Evolutionary conservation across 148 eudicot genomes (phyloP), one percentile per base, ranked within the genome.

Genomic region (Rhododendron ferrugineum): DNA sequence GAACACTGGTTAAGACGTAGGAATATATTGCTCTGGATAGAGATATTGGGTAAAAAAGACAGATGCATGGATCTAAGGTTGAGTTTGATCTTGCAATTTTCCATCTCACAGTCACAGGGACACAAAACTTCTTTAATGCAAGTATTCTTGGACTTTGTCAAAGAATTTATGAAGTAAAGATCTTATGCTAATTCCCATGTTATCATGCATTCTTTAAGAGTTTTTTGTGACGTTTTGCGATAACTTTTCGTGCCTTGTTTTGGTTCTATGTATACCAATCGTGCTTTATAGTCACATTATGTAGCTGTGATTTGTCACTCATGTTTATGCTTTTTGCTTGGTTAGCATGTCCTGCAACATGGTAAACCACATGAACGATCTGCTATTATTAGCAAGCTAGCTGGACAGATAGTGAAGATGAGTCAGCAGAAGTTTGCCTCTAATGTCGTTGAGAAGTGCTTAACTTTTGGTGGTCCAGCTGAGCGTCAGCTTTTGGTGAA

Each of bases 381-480:
- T 16, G 87, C 86, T 26, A 91, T 93, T 44, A 92, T 93, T 11
- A 84, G 84, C 79, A 87, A 92, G 88, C 91, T 93, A 87, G 90
- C 91, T 28, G 94, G 96, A 42, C 96, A 92, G 75, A 88, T 92
- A 56, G 96, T 93, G 58, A 87, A 89, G 90, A 93, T 93, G 96
- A 93, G 94, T 70, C 92, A 90, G 84, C 95, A 93, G 82, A 93
- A 93, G 78, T 93, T 89, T 86, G 95, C 95, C 85, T 93, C 95
- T 76, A 93, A 93, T 84, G 96, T 93, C 28, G 88, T 93, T 46
- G 96, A 93, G 85, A 93, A 92, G 88, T 93, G 93, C 85, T 89
- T 93, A 85, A 85, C 88, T 83, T 93, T 85, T 75, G 93, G 94
- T 16, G 86, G 89, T 79, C 92, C 90, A 10, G 91, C 91, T 60